phyloP scores from a whole-genome alignment of 1,284 basidiomycete genomes.

The Ganoderma leucocontextum region DNA sequence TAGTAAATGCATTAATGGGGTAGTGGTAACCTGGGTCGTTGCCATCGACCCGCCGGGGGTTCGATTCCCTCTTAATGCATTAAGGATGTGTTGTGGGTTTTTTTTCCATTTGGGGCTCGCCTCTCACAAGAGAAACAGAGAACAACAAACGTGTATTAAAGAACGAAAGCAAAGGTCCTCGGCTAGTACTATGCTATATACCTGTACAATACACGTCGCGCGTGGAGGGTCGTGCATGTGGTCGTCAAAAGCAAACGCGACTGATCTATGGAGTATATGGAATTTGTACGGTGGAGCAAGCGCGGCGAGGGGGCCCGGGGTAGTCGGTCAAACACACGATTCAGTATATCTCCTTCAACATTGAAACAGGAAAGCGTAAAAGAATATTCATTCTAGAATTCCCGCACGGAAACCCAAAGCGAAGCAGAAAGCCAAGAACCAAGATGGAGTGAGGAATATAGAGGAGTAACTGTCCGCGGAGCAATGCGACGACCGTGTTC shows the following conservation, averaged over 20 bases:
- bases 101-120: background rate
- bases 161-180: constrained; percentile 37
- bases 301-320: constrained; percentile 15
- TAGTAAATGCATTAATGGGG: constrained; percentile 30
- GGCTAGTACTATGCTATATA: constrained; percentile 29
- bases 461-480: background rate
- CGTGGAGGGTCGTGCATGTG: constrained; percentile 28
- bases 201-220: constrained; percentile 33
- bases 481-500: background rate
- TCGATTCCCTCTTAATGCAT: constrained; percentile 81
- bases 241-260: constrained; percentile 12
- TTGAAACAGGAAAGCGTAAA: background rate
- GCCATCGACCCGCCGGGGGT: constrained; percentile 74
- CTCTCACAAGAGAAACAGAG: background rate
- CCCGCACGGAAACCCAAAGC: constrained; percentile 4
- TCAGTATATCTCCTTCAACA: constrained; percentile 18
- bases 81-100: background rate
- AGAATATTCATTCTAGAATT: constrained; percentile 4
- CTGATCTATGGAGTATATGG: background rate
- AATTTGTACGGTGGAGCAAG: background rate
- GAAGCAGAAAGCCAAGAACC: constrained; percentile 11
- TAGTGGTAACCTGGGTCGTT: constrained; percentile 37
- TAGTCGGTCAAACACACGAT: constrained; percentile 32
- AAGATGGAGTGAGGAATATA: constrained; percentile 9
- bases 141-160: constrained; percentile 36